These are phyloP conservation scores for Solanum tarapatanum DNA, from an alignment of 257 asterid species.

Conservation along the genomic window DNA sequence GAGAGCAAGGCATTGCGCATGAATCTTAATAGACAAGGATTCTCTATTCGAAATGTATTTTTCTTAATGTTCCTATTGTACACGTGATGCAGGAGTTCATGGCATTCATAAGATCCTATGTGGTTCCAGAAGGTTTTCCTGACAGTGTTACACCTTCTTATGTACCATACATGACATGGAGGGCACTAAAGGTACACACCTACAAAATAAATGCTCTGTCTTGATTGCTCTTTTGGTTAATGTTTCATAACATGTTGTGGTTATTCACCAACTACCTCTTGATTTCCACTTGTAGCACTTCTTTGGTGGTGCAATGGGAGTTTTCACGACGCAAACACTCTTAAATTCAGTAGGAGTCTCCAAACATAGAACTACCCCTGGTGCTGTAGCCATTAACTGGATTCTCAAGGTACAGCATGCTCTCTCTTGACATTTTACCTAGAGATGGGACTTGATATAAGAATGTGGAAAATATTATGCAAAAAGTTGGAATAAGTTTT, in stretches of 20 bases:
- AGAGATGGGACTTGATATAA: not conserved
- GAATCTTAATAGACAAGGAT: not conserved
- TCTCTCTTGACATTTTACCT: not conserved
- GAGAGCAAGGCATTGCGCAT: not conserved
- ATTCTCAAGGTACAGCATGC: conserved; percentile 64
- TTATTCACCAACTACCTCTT: conserved; percentile 2
- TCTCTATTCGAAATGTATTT: not conserved
- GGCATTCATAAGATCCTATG: conserved; percentile 74
- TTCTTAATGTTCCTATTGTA: not conserved
- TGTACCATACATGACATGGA: conserved; percentile 98
- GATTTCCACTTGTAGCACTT: conserved; percentile 53
- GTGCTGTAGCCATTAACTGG: conserved; percentile 98
- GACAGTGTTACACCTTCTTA: conserved; percentile 82
- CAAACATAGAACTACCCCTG: conserved; percentile 43
- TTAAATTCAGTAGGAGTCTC: conserved; percentile 79
- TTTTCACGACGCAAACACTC: conserved; percentile 93
- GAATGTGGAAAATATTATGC: not conserved
- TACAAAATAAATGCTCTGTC: not conserved
- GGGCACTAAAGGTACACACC: conserved; percentile 79
- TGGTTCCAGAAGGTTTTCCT: conserved; percentile 98
- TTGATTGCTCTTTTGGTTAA: not conserved
- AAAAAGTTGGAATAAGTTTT: not conserved
- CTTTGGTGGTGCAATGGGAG: conserved; percentile 99
- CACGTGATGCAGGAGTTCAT: conserved; percentile 47
- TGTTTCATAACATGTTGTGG: not conserved